These are phyloP conservation scores for Nemania serpens DNA, from an alignment of 2,329 filamentous ascomycete species.

Conservation along the genomic window DNA sequence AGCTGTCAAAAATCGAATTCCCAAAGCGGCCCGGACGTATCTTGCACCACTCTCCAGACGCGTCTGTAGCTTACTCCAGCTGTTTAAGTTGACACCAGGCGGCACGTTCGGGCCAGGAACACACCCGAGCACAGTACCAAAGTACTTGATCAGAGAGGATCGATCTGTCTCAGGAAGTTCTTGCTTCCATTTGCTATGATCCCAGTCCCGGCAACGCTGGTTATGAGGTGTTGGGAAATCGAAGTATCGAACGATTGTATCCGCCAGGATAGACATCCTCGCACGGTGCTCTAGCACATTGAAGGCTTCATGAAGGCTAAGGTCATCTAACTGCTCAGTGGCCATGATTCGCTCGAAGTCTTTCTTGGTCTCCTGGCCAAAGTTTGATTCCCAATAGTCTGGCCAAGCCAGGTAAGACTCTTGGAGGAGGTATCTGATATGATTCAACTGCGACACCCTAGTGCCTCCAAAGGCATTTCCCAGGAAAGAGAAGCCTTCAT, in stretches of 20 bases:
- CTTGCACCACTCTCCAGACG: slow-evolving; percentile 22
- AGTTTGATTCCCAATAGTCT: slow-evolving; percentile 31
- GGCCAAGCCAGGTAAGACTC: slow-evolving; percentile 37
- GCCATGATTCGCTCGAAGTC: slow-evolving; percentile 28
- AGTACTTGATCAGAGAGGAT: slow-evolving; percentile 10
- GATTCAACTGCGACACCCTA: slow-evolving; percentile 34
- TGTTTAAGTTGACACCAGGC: slow-evolving; percentile 24
- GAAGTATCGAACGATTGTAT: slow-evolving; percentile 32
- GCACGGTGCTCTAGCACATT: slow-evolving; percentile 39
- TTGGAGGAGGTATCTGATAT: slow-evolving; percentile 37
- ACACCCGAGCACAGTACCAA: slow-evolving; percentile 9
- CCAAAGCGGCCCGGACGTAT: slow-evolving; percentile 32
- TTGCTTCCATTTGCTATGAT: slow-evolving; percentile 25
- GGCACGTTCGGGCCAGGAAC: slow-evolving; percentile 32
- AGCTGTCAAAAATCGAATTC: slow-evolving; percentile 8
- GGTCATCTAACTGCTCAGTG: slow-evolving; percentile 9
- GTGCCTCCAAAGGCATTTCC: slow-evolving; percentile 40
- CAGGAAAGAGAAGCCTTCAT: slow-evolving; percentile 28
- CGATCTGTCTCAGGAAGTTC: slow-evolving; percentile 6
- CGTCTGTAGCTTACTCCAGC: slow-evolving; percentile 14
- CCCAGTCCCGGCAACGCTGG: slow-evolving; percentile 37
- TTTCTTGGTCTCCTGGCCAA: slow-evolving; percentile 25
- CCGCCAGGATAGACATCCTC: slow-evolving; percentile 33
- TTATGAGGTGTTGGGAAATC: slow-evolving; percentile 28
- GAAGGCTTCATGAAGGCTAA: slow-evolving; percentile 37